These are phyloP conservation scores for Ganoderma leucocontextum DNA, from an alignment of 1,284 basidiomycete species.

Conservation along the genomic window DNA sequence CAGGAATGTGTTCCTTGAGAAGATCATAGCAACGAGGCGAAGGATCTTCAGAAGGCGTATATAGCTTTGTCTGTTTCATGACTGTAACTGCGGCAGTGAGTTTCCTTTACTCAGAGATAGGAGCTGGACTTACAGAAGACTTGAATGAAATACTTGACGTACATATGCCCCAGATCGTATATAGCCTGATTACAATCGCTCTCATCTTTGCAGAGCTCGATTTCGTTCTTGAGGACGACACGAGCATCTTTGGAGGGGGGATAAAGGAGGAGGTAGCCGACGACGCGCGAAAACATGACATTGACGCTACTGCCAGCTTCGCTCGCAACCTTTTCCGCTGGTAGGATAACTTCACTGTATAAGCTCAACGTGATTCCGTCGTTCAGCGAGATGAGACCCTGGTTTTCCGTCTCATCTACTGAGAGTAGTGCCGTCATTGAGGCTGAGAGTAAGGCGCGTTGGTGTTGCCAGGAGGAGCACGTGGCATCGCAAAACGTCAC, in stretches of 20 bases:
- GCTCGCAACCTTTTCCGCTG: conserved; percentile 1
- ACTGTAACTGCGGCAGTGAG: not conserved
- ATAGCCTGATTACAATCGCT: not conserved
- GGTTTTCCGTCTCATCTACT: not conserved
- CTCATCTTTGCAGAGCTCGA: not conserved
- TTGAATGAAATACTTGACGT: not conserved
- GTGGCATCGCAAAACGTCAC: no score
- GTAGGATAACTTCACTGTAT: not conserved
- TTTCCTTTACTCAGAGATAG: not conserved
- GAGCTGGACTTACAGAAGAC: not conserved
- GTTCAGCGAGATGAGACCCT: not conserved
- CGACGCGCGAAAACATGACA: not conserved
- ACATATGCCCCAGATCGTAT: not conserved
- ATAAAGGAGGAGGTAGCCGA: conserved; percentile 6
- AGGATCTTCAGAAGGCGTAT: not conserved
- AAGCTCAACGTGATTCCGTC: not conserved
- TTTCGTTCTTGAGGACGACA: not conserved
- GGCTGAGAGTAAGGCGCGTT: no score
- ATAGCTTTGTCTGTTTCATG: not conserved
- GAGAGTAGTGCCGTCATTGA: not conserved
- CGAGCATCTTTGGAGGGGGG: not conserved
- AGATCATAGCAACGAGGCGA: not conserved
- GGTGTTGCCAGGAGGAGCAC: not conserved
- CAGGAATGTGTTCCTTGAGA: not conserved
- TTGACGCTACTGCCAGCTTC: not conserved